These are phyloP conservation scores for Acacia pycnantha DNA, from an alignment of 331 rosid species.

Conservation along the genomic window DNA sequence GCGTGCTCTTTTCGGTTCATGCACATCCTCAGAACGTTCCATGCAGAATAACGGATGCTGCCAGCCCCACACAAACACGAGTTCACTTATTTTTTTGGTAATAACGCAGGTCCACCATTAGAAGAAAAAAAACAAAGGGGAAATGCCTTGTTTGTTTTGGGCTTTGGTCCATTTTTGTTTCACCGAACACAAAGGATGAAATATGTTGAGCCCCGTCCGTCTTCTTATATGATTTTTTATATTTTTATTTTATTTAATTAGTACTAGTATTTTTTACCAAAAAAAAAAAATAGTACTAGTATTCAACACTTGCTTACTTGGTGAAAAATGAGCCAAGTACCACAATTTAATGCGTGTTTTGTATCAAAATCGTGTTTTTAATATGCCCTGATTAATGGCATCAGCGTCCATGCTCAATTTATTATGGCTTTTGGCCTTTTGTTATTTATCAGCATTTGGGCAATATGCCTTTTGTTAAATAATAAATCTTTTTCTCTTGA, in stretches of 20 bases:
- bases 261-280: too few species aligned
- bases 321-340: too few species aligned
- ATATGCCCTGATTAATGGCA: background rate
- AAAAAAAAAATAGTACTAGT: too few species aligned
- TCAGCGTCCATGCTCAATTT: background rate
- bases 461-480: too few species aligned
- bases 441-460: too few species aligned
- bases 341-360: too few species aligned
- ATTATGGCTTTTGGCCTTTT: too few species aligned
- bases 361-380: too few species aligned
- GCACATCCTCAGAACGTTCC: background rate
- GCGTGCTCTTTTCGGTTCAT: constrained; percentile 8
- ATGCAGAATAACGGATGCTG: background rate
- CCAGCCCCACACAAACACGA: background rate
- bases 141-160: background rate
- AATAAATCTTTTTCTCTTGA: too few species aligned
- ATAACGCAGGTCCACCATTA: background rate
- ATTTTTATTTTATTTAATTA: too few species aligned
- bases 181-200: background rate
- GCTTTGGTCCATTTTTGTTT: background rate
- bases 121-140: background rate
- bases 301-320: too few species aligned
- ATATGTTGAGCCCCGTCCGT: background rate
- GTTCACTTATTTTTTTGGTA: background rate
- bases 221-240: background rate